Percentiles rank a stretch among this genome's conserved stretches.
Conservation (phyloP, 352 stramenopile genomes). For the Phytophthora sojae region DNA sequence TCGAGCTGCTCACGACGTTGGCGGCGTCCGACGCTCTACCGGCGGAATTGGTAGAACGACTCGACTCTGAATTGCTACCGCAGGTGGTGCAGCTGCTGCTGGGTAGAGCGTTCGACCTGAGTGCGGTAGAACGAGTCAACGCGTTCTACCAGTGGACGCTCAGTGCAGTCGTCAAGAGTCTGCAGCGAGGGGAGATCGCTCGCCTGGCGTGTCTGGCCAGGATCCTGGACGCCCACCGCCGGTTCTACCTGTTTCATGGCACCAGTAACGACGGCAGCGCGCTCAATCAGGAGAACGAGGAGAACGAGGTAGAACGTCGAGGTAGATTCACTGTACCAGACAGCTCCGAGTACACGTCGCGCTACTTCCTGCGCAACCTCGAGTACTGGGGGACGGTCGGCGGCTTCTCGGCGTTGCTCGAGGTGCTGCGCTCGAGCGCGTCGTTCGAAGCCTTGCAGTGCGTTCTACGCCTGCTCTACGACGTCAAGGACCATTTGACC, state of each 20-base stretch:
- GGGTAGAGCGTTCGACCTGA: slow-evolving; percentile 34
- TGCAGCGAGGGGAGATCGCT: slow-evolving; percentile 48
- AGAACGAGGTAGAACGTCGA: background rate
- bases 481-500: slow-evolving; percentile 64
- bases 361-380: slow-evolving; percentile 59
- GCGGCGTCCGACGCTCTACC: slow-evolving; percentile 13
- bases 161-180: slow-evolving; percentile 24
- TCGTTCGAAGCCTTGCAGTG: slow-evolving; percentile 69
- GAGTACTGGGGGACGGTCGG: slow-evolving; percentile 60
- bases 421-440: slow-evolving; percentile 36
- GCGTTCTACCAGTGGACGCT: slow-evolving; percentile 66
- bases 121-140: slow-evolving; percentile 44
- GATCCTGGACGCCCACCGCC: slow-evolving; percentile 63
- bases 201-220: slow-evolving; percentile 56
- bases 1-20: slow-evolving; percentile 40
- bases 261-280: slow-evolving; percentile 10
- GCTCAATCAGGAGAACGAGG: background rate
- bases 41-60: slow-evolving; percentile 32
- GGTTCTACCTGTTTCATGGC: slow-evolving; percentile 63
- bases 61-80: slow-evolving; percentile 64
- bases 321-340: slow-evolving; percentile 18
- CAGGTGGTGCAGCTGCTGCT: slow-evolving; percentile 69
- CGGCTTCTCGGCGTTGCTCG: slow-evolving; percentile 63
- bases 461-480: slow-evolving; percentile 64
- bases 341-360: slow-evolving; percentile 29